These are phyloP conservation scores for Petunia hybrid DNA, from an alignment of 305 asterid genomes.

Conservation along the genomic window DNA sequence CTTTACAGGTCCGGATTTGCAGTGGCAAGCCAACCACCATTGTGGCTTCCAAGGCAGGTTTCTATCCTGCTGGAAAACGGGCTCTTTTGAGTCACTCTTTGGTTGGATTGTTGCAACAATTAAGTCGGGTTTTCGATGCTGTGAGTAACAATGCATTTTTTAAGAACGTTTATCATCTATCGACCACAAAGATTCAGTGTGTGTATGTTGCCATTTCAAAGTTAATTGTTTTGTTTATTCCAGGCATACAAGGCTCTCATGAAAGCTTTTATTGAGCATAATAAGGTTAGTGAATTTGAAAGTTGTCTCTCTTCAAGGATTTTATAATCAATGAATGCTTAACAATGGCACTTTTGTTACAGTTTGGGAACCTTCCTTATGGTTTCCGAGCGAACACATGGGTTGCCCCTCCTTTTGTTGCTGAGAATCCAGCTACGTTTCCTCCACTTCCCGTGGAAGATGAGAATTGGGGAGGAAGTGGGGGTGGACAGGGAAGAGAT, in stretches of 20 bases:
- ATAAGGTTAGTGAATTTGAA: constrained; percentile 65
- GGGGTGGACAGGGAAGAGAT: constrained; percentile 85
- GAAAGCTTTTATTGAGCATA: constrained; percentile 91
- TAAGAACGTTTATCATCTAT: neutral
- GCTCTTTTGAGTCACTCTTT: constrained; percentile 65
- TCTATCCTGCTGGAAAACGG: constrained; percentile 81
- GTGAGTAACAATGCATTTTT: constrained; percentile 51
- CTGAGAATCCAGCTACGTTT: constrained; percentile 69
- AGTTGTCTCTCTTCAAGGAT: constrained; percentile 31
- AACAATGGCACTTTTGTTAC: constrained; percentile 37
- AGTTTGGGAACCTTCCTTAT: constrained; percentile 95
- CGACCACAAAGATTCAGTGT: neutral
- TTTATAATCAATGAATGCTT: neutral
- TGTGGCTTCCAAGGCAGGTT: constrained; percentile 78
- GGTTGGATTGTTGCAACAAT: constrained; percentile 79
- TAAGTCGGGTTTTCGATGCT: constrained; percentile 73
- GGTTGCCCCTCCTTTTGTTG: constrained; percentile 78
- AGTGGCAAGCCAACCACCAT: constrained; percentile 84
- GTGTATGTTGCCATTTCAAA: neutral
- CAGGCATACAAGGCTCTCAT: constrained; percentile 83
- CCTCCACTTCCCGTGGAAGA: constrained; percentile 84
- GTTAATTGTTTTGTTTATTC: constrained; percentile 24
- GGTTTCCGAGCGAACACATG: constrained; percentile 93
- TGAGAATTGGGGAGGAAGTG: constrained; percentile 92
- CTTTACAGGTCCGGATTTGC: constrained; percentile 69